Evolutionary conservation across 306 rosid genomes (phyloP).

Genomic region (Corylus americana): DNA sequence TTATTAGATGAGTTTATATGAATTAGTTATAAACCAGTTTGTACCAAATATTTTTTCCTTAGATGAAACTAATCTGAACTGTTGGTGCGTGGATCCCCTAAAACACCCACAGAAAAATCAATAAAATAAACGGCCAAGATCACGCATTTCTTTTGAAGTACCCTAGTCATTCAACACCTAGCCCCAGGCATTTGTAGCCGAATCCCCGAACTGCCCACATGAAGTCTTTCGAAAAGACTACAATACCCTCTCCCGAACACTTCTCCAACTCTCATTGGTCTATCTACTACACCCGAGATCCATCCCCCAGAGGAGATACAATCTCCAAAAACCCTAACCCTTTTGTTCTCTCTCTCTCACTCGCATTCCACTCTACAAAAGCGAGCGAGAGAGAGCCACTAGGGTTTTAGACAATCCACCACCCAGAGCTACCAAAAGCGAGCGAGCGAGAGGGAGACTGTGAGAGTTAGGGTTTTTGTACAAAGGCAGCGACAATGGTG

Average conservation of each 20-base stretch:
- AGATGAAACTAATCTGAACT: neutral
- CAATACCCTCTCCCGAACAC: neutral
- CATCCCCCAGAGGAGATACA: constrained; percentile 17
- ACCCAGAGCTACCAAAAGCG: neutral
- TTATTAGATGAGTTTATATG: too few species aligned
- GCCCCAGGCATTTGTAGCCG: too few species aligned
- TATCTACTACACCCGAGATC: neutral
- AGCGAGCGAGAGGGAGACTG: neutral
- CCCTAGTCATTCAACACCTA: neutral
- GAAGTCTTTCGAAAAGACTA: neutral
- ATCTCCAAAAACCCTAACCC: constrained; percentile 70
- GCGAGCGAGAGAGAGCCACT: constrained; percentile 17
- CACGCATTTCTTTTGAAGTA: neutral
- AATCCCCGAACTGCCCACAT: neutral
- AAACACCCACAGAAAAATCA: neutral
- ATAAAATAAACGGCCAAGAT: neutral
- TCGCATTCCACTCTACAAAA: constrained; percentile 4
- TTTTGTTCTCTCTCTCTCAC: neutral
- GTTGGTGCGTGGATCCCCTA: neutral
- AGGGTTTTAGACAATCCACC: constrained; percentile 60
- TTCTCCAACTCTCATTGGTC: neutral
- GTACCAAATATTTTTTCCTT: too few species aligned
- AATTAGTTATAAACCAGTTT: too few species aligned
- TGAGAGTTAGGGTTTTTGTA: constrained; percentile 17
- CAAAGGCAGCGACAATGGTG: constrained; percentile 45